Conservation (phyloP, 495 filamentous ascomycete species). For the Aspergillus ellipticus region DNA sequence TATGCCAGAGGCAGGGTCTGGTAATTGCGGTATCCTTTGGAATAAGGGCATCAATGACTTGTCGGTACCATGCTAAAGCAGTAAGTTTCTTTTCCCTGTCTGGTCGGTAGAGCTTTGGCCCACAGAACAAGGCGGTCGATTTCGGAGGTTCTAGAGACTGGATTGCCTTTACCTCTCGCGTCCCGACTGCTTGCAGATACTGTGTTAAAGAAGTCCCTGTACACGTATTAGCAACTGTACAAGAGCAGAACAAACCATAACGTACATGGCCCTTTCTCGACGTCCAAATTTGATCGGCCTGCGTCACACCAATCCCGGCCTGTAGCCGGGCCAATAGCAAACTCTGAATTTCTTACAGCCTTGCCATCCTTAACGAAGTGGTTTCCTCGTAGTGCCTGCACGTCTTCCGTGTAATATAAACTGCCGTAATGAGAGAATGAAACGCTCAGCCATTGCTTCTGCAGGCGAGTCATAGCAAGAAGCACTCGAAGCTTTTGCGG, state of each 20-base stretch:
- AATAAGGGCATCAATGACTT: constrained; percentile 25
- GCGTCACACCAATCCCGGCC: constrained; percentile 30
- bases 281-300: constrained; percentile 24
- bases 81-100: constrained; percentile 26
- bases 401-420: constrained; percentile 26
- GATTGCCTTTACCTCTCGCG: constrained; percentile 26
- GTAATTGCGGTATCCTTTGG: constrained; percentile 24
- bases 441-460: constrained; percentile 28
- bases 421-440: constrained; percentile 31
- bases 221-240: constrained; percentile 13
- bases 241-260: constrained; percentile 6
- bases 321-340: constrained; percentile 31
- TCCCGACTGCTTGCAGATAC: constrained; percentile 25
- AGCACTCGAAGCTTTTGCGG: constrained; percentile 26
- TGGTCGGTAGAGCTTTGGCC: constrained; percentile 32
- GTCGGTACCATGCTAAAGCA: constrained; percentile 26
- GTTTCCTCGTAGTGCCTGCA: constrained; percentile 15
- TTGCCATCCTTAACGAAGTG: constrained; percentile 23
- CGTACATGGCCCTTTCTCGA: constrained; percentile 30
- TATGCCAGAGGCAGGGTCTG: constrained; percentile 35
- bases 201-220: constrained; percentile 23
- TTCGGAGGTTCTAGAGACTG: constrained; percentile 22
- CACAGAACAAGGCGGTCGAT: constrained; percentile 29
- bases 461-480: constrained; percentile 28
- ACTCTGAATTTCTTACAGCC: constrained; percentile 22